A percentile compares a stretch with the other conserved stretches of the same genome.
phyloP scores from a whole-genome alignment of 495 filamentous ascomycete species.

The Aspergillus indologenus region DNA sequence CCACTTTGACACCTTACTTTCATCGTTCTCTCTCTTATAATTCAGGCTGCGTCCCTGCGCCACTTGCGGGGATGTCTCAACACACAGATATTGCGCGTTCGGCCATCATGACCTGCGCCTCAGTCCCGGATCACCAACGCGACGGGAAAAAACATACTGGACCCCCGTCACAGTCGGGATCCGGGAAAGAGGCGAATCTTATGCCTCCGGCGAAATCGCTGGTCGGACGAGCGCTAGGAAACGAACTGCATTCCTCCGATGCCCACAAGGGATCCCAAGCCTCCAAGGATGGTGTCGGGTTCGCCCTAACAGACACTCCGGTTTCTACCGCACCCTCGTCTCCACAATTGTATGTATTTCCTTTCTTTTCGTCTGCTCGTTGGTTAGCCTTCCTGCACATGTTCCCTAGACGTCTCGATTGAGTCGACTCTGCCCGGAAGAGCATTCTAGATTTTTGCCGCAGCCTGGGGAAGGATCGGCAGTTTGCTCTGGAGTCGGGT shows the following conservation, averaged over 20 bases:
- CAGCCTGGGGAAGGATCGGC: constrained; percentile 3
- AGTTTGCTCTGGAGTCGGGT: background rate
- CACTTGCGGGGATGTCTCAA: constrained; percentile 24
- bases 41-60: constrained; percentile 21
- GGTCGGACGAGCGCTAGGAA: constrained; percentile 47
- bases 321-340: constrained; percentile 65
- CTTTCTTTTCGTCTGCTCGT: constrained; percentile 18
- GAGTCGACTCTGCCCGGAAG: constrained; percentile 1
- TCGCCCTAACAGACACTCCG: constrained; percentile 65
- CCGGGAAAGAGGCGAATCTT: constrained; percentile 34
- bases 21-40: constrained; percentile 10
- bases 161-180: constrained; percentile 22
- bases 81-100: constrained; percentile 52
- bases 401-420: constrained; percentile 2
- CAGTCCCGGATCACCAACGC: constrained; percentile 29
- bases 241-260: constrained; percentile 44
- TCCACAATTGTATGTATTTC: constrained; percentile 62
- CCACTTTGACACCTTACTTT: constrained; percentile 1
- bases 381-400: constrained; percentile 15
- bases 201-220: constrained; percentile 44
- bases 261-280: constrained; percentile 41
- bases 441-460: constrained; percentile 15
- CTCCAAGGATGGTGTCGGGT: constrained; percentile 52
- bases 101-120: constrained; percentile 53
- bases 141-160: constrained; percentile 18